Base-by-base conservation (phyloP, 2,329 filamentous ascomycete genomes). In the Colletotrichum chlorophyti region DNA sequence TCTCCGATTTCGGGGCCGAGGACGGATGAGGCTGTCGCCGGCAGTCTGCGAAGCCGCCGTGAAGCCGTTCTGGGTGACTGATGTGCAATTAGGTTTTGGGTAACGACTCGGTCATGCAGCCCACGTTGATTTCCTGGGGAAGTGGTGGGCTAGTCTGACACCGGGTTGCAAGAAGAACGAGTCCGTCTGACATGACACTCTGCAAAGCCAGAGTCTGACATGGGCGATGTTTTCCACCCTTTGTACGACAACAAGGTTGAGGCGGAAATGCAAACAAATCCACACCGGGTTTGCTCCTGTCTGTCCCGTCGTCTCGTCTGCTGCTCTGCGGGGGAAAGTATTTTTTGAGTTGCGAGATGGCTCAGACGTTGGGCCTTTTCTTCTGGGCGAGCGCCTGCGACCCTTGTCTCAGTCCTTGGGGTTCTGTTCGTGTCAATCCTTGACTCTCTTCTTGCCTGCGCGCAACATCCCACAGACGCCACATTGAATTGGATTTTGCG, bases 401-500 rank as follows among this genome's bases (percentile, higher is more conserved):
- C n/a, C n/a, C 15, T 37, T 7, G 17, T 9, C 12, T n/a, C 6
- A 19, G 34, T 37, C n/a, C 21, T 37, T 4, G 7, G 10, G 21
- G 14, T 11, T 12, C 15, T 37, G 17, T 6, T 21, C 21, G 17
- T 15, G 9, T 21, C 21, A 37, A 17, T 17, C 34, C 9, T 37
- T 37, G 21, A 17, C 2, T 7, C 6, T 14, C 6, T 19, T 47
- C 31, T 17, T 19, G 3, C 15, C n/a, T n/a, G n/a, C n/a, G n/a
- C n/a, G n/a, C n/a, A n/a, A n/a, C n/a, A n/a, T n/a, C n/a, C n/a
- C n/a, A n/a, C n/a, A n/a, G n/a, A n/a, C n/a, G n/a, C n/a, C n/a
- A n/a, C n/a, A n/a, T n/a, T n/a, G n/a, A n/a, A n/a, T n/a, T 11
- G 27, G 45, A 48, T 48, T 38, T 48, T 38, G 45, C 45, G 45